These are phyloP conservation scores for Atkinsonella texensis DNA, from an alignment of 2,329 filamentous ascomycete species.

Conservation along the genomic window DNA sequence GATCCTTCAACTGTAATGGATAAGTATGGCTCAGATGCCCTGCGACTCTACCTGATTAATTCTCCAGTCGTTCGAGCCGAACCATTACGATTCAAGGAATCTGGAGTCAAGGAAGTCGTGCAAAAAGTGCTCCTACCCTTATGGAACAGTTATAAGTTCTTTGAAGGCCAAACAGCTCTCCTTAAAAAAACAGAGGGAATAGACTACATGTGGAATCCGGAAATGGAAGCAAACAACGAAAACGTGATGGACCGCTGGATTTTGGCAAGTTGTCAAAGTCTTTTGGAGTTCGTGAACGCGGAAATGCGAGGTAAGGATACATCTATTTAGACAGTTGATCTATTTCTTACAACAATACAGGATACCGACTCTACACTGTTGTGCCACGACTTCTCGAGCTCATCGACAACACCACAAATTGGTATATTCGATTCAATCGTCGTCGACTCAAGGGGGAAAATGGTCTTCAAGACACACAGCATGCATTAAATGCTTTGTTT, in stretches of 20 bases:
- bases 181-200: conserved; percentile 74
- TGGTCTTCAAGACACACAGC: conserved; percentile 72
- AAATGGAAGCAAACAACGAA: conserved; percentile 60
- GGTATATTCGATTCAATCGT: conserved; percentile 94
- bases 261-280: conserved; percentile 78
- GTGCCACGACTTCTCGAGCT: conserved; percentile 71
- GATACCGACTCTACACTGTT: conserved; percentile 77
- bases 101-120: conserved; percentile 88
- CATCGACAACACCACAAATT: conserved; percentile 95
- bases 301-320: conserved; percentile 67
- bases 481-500: conserved; percentile 88
- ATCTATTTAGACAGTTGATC: not conserved
- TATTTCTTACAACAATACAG: conserved; percentile 19
- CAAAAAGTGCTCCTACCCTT: conserved; percentile 80
- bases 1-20: conserved; percentile 74
- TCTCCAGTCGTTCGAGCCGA: conserved; percentile 90
- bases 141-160: conserved; percentile 98
- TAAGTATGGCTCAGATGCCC: conserved; percentile 81
- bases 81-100: conserved; percentile 80
- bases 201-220: conserved; percentile 68
- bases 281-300: conserved; percentile 81
- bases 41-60: conserved; percentile 93
- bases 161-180: conserved; percentile 74
- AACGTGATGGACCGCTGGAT: conserved; percentile 98
- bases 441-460: conserved; percentile 84